Evolutionary conservation across 495 filamentous ascomycete species (phyloP), one percentile per base, ranked within the genome.

Genomic region (Rhizodiscina lignyota): DNA sequence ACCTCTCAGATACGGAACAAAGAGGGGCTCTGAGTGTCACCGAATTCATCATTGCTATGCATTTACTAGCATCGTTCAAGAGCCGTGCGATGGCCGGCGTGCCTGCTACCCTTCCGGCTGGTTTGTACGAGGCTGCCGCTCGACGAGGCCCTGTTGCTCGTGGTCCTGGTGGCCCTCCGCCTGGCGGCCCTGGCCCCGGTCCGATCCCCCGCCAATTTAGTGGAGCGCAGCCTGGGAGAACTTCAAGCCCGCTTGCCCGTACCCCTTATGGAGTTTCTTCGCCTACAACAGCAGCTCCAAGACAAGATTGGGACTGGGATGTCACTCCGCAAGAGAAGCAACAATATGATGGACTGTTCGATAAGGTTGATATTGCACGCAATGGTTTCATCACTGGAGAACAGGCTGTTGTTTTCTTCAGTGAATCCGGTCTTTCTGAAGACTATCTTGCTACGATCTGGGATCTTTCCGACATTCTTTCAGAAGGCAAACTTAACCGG

Each of bases 11-110:
- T 55, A 85, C 80, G 1, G 82, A 94, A 51, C 83, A 93, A 52
- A 72, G 85, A 35, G 91, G 89, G 18, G 75, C 74, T 22, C 69
- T 97, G n/a, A 80, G 81, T 42, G 63, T 72, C 44, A 87, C 84
- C 10, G 89, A 96, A 40, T 97, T 97, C 53, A 79, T 94, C 47
- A 89, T 97, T 46, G 87, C 91, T 8, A 97, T 97, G 89, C 89
- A 97, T 60, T 66, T 97, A 20, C 63, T 97, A 35, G 81, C 81
- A 4, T 94, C 86, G 4, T 84, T 75, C 54, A 93, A 87, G 60
- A 79, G 73, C 17, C 81, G 86, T 18, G 64, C 69, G 4, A 64
- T 97, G 54, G 71, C 77, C 36, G 78, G 67, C 30, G 63, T 96
- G 41, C 89, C 89, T 18, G 77, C 64, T 38, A 75, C 78, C 23